Percentiles rank a stretch among this genome's conserved stretches.
Conservation (phyloP, 306 rosid species). For the Boehmeria nivea region DNA sequence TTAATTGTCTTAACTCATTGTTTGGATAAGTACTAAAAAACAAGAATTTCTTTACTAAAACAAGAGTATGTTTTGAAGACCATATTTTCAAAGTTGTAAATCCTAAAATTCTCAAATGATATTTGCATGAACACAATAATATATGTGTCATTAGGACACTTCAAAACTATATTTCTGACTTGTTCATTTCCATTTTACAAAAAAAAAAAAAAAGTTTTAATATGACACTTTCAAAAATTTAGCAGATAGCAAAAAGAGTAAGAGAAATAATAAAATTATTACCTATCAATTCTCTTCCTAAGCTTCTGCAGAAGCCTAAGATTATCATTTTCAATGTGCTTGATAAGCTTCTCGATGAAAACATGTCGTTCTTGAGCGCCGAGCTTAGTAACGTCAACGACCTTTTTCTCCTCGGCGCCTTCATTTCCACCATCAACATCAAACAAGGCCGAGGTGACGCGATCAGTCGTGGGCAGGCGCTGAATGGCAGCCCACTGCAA, state of each 20-base stretch:
- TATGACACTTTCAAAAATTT: background rate
- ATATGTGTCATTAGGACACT: too few species aligned
- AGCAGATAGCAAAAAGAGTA: background rate
- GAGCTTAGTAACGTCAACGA: constrained; percentile 59
- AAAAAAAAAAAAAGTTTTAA: background rate
- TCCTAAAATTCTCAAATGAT: too few species aligned
- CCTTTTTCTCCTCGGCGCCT: constrained; percentile 28
- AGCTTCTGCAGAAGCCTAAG: constrained; percentile 50
- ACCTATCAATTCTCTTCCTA: constrained; percentile 53
- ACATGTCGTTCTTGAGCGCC: constrained; percentile 50
- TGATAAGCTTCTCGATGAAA: constrained; percentile 64
- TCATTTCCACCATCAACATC: constrained; percentile 26
- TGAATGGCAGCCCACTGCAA: constrained; percentile 53
- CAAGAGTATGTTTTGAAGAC: too few species aligned
- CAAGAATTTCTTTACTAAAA: too few species aligned
- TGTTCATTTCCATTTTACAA: too few species aligned
- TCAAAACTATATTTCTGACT: too few species aligned
- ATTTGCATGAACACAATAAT: too few species aligned
- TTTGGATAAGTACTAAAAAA: too few species aligned
- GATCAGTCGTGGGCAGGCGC: constrained; percentile 49
- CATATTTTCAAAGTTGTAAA: too few species aligned
- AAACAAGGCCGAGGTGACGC: constrained; percentile 50
- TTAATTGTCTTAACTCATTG: too few species aligned
- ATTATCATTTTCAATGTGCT: constrained; percentile 59
- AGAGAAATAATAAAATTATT: background rate